These are phyloP conservation scores for Rhexocercosporidium sp. DNA, from an alignment of 2,329 filamentous ascomycete genomes.

Conservation along the genomic window DNA sequence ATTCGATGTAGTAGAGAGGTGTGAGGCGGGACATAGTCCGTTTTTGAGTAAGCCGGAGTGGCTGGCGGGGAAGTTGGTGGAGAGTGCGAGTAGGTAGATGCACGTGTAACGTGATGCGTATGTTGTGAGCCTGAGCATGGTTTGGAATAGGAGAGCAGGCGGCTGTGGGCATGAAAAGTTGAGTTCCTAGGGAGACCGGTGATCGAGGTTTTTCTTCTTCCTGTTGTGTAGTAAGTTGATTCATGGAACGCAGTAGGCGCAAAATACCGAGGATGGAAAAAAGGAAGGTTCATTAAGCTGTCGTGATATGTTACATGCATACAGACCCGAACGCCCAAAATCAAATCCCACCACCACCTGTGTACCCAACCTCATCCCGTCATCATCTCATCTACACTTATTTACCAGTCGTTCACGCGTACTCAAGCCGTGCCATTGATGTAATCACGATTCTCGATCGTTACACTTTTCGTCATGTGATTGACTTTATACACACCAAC, in stretches of 20 bases:
- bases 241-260: neutral
- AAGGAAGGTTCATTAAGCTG: slow-evolving; percentile 22
- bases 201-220: too few species aligned
- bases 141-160: neutral
- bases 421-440: slow-evolving; percentile 35
- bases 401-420: neutral
- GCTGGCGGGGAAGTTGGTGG: slow-evolving; percentile 27
- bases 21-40: slow-evolving; percentile 31
- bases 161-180: too few species aligned
- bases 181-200: too few species aligned
- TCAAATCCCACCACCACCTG: slow-evolving; percentile 6
- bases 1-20: slow-evolving; percentile 34
- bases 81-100: too few species aligned
- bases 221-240: neutral
- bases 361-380: slow-evolving; percentile 18
- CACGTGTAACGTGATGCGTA: neutral
- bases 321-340: slow-evolving; percentile 19
- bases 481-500: slow-evolving; percentile 99
- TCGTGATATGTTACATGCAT: slow-evolving; percentile 30
- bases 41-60: slow-evolving; percentile 33
- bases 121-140: neutral
- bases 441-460: slow-evolving; percentile 87
- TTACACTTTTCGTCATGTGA: slow-evolving; percentile 95
- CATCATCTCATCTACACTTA: slow-evolving; percentile 13
- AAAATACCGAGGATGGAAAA: neutral